Base-by-base conservation (phyloP, 805 yeast genomes). In the Lipomyces spencermartinsiae region DNA sequence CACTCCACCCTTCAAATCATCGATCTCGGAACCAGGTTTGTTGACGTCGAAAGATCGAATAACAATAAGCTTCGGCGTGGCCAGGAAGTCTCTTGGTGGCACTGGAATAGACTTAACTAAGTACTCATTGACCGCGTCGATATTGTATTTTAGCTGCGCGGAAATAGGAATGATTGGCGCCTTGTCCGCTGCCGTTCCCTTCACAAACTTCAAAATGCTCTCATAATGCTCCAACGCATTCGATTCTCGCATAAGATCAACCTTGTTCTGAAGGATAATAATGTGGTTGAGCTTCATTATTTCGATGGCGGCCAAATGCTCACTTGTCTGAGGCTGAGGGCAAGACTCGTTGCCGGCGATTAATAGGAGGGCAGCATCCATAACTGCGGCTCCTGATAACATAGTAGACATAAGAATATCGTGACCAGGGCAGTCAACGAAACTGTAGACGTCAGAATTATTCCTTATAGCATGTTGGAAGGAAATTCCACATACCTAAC, bases 371-470 rank as follows among this genome's bases (percentile, higher is more conserved):
- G 99, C 99, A 66, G 99, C 99, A 82, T 95, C 99, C 99, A 95
- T 95, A 73, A 95, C 99, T 19, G 99, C 99, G 49, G 99, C 99
- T 79, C 99, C 99, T 59, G 98, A 93, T 87, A 95, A 89, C 99
- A 95, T 95, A 74, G 99, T 95, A 86, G 98, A 93, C 99, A 95
- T 95, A 80, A 95, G 89, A 84, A 95, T 96, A 85, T 95, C 99
- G 91, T 95, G 99, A 81, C 99, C 99, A 69, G 99, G 99, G 85
- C 99, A 96, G 85, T 95, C 99, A 70, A 96, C 99, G 77, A 96
- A 96, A 10, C 97, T 92, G 34, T 5, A 1, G 16, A 53, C 16
- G 56, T 53, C 34, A 53, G 49, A 22, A 53, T 16, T 8, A 57
- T n/a, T 25, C 37, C 16, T 7, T 7, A 31, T 31, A 7, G 10